Evolutionary conservation across 1,139 yeast species (phyloP).

Genomic region (Taiozyma sp.): DNA sequence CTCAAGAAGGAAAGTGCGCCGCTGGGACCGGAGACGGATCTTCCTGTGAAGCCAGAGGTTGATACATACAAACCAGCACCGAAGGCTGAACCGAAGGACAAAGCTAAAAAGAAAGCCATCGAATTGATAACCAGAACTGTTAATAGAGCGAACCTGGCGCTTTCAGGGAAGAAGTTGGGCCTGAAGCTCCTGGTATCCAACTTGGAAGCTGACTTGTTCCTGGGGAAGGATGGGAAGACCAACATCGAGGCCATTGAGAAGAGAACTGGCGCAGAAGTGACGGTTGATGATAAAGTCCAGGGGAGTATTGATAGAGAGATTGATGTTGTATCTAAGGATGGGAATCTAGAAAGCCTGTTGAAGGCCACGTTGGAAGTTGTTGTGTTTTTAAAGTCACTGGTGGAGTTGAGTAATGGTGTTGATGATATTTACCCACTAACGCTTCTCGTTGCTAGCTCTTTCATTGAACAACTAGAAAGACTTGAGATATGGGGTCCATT

Average conservation of each 20-base stretch:
- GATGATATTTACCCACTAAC: background rate
- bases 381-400: background rate
- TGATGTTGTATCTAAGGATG: background rate
- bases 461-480: background rate
- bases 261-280: background rate
- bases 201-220: conserved; percentile 3
- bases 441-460: background rate
- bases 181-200: conserved; percentile 1
- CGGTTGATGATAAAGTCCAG: conserved; percentile 1
- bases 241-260: conserved; percentile 1
- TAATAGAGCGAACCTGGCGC: background rate
- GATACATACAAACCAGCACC: background rate
- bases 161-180: background rate
- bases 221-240: conserved; percentile 3
- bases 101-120: background rate
- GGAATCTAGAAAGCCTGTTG: background rate
- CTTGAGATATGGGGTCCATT: background rate
- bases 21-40: background rate
- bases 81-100: background rate
- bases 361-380: background rate
- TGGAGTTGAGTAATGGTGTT: background rate
- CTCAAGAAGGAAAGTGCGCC: background rate
- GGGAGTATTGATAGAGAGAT: conserved; percentile 4
- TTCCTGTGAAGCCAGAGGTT: background rate
- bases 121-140: background rate